Base-by-base conservation (phyloP, 2,329 filamentous ascomycete species). In the Tympanopsis confertula region DNA sequence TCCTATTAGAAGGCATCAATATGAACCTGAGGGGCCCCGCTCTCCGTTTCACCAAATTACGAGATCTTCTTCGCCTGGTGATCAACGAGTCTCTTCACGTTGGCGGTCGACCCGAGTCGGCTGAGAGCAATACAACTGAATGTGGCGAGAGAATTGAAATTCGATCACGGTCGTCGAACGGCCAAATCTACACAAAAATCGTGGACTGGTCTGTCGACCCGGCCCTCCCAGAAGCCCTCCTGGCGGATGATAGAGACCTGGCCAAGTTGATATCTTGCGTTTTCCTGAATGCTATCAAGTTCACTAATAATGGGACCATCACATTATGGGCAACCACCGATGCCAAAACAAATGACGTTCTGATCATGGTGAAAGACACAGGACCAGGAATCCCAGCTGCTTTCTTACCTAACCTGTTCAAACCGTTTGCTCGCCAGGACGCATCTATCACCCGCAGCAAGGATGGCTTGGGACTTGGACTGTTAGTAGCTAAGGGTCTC, bases 401-500 rank as follows among this genome's bases (percentile, higher is more conserved):
- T 3, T 81, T 80, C 48, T 50, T 78, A 33, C 75, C 76, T 0
- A 71, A 69, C 36, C 61, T 81, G 1, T 80, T 80, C 59, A 76
- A 77, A 44, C 67, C 76, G 1, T 81, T 80, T 50, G 69, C 76
- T 13, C 63, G 74, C 40, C 71, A 78, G 50, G 74, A 81, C 50
- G 67, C 69, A 38, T 78, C 75, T 2, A 68, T 71, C 10, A 80
- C 75, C 2, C 62, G 76, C 26, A 70, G 69, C 42, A 77, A 71
- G 50, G 76, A 80, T 48, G 76, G 76, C 0, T 59, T 80, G 3
- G 76, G 76, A 1, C 58, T 81, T 5, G 76, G 76, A 5, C 57
- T 81, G 12, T 60, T 80, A 46, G 76, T 81, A 3, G 76, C 75
- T 1, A 80, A 79, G 54, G 76, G 76, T 3, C 58, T 81, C 20